Evolutionary conservation across 352 stramenopile genomes (phyloP).

Genomic region (Blastocystis hominis): DNA sequence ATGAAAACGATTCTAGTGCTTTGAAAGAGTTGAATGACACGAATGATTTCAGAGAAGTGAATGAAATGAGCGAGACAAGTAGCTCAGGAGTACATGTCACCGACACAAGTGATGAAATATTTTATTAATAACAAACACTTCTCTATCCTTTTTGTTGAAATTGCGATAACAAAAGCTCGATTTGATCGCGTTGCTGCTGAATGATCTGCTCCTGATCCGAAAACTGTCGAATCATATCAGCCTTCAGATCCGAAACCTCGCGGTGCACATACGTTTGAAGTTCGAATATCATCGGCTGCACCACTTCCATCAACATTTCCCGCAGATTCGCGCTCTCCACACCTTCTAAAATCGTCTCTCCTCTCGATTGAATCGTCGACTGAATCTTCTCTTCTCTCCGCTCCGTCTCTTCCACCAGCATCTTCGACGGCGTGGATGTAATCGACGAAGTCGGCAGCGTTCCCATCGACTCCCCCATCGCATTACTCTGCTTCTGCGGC

Average conservation of each 20-base stretch:
- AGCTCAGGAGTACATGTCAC: no score
- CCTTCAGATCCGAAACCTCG: constrained; percentile 19
- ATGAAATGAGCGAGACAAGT: no score
- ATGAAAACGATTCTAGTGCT: no score
- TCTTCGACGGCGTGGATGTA: neutral
- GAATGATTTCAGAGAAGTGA: no score
- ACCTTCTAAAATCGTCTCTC: neutral
- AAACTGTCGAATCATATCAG: constrained; percentile 17
- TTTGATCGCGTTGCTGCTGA: constrained; percentile 1
- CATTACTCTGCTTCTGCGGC: neutral
- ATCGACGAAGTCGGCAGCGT: neutral
- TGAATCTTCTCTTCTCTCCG: neutral
- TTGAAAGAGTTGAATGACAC: no score
- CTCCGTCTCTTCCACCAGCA: neutral
- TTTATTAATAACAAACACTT: constrained; percentile 23
- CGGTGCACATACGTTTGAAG: constrained; percentile 12
- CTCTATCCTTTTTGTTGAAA: neutral
- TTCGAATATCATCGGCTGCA: constrained; percentile 27
- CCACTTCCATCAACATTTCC: neutral
- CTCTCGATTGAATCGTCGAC: neutral
- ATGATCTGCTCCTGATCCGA: constrained; percentile 30
- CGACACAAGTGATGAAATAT: neutral
- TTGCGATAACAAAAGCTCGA: neutral
- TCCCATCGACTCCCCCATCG: neutral
- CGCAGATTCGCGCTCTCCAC: neutral